Conservation (phyloP, 345 rosid genomes). For the Raphanus sativus region DNA sequence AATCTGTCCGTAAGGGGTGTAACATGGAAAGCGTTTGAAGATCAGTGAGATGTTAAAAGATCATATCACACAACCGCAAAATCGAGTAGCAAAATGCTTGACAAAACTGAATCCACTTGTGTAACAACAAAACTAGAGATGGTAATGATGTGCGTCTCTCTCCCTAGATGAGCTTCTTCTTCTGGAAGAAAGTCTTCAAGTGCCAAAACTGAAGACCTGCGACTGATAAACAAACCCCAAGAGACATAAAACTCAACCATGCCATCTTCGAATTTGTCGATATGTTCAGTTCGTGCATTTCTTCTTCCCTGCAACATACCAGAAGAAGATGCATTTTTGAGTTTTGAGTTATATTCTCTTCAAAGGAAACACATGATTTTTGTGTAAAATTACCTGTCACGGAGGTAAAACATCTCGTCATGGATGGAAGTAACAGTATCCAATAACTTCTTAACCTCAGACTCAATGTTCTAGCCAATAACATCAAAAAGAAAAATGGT, state of each 20-base stretch:
- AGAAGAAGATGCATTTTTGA: background rate
- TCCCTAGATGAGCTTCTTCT: conserved; percentile 71
- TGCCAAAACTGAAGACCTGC: conserved; percentile 83
- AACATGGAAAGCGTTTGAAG: background rate
- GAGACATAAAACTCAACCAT: conserved; percentile 55
- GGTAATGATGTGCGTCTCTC: background rate
- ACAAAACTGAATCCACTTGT: conserved; percentile 10
- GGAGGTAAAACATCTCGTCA: conserved; percentile 80
- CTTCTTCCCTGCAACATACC: conserved; percentile 59
- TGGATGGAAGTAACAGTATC: conserved; percentile 72
- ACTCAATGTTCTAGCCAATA: conserved; percentile 64
- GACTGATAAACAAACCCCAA: conserved; percentile 66
- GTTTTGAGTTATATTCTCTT: background rate
- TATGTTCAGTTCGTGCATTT: conserved; percentile 76
- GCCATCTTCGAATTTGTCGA: conserved; percentile 70
- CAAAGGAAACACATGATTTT: background rate
- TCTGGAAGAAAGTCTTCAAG: conserved; percentile 80
- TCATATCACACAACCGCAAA: background rate
- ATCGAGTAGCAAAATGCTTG: conserved; percentile 1
- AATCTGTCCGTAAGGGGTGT: background rate
- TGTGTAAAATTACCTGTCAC: conserved; percentile 61
- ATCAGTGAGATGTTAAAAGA: conserved; percentile 1
- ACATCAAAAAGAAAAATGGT: conserved; percentile 15
- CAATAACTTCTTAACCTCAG: conserved; percentile 71
- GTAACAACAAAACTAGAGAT: background rate